Conservation (phyloP, 2,329 filamentous ascomycete species). For the Cyphellophora attinorum region DNA sequence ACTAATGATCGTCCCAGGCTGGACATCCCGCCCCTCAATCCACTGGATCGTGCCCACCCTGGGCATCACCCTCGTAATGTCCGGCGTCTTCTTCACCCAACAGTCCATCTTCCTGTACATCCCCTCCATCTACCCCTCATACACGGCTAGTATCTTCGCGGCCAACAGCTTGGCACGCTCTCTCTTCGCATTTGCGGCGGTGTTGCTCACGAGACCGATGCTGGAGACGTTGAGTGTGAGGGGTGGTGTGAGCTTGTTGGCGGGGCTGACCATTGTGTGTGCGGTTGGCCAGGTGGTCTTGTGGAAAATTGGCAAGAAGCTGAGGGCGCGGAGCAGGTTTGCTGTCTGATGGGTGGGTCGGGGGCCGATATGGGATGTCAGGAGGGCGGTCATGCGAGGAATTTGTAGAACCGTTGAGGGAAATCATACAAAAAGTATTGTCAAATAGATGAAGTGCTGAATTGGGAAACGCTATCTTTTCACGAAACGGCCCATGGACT, state of each 20-base stretch:
- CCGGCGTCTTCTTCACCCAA: slow-evolving; percentile 5
- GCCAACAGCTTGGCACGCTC: slow-evolving; percentile 22
- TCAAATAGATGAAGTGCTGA: too few species aligned
- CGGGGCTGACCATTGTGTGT: slow-evolving; percentile 25
- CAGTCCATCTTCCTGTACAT: slow-evolving; percentile 26
- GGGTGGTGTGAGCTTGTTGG: slow-evolving; percentile 21
- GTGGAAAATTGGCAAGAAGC: slow-evolving; percentile 46
- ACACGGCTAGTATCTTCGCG: slow-evolving; percentile 25
- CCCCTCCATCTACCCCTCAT: slow-evolving; percentile 24
- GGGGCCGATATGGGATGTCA: too few species aligned
- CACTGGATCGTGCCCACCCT: slow-evolving; percentile 30
- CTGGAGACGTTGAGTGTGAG: not conserved
- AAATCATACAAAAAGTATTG: too few species aligned
- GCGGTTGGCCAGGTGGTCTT: slow-evolving; percentile 50
- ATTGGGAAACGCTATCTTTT: too few species aligned
- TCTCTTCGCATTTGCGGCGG: slow-evolving; percentile 20
- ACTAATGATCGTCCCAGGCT: too few species aligned
- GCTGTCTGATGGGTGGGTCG: slow-evolving; percentile 6
- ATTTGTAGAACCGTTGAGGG: too few species aligned
- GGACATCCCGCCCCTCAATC: slow-evolving; percentile 36
- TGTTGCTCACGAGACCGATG: slow-evolving; percentile 22
- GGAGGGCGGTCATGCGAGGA: too few species aligned
- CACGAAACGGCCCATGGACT: too few species aligned
- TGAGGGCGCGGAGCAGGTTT: slow-evolving; percentile 51
- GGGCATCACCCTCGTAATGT: slow-evolving; percentile 29